These are phyloP conservation scores for Cladosporium sp. DNA, from an alignment of 2,329 filamentous ascomycete genomes.

Conservation along the genomic window DNA sequence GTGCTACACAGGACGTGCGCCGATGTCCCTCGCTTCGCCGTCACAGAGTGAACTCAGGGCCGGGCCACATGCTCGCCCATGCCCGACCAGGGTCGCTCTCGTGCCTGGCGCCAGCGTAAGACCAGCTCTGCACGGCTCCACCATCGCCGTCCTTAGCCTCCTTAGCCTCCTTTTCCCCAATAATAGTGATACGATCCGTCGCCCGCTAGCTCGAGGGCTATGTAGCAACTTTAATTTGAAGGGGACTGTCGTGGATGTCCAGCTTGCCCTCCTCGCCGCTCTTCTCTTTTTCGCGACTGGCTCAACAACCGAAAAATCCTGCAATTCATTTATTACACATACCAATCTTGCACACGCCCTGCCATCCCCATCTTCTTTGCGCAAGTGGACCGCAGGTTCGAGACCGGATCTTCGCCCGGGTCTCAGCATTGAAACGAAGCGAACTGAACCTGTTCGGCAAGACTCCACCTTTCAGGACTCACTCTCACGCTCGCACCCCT, in stretches of 20 bases:
- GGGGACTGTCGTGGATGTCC: no score
- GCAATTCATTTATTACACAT: not conserved
- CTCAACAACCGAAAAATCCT: not conserved
- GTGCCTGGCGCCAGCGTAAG: no score
- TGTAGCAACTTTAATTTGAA: slow-evolving; percentile 12
- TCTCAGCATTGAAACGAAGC: not conserved
- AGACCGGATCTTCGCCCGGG: slow-evolving; percentile 5
- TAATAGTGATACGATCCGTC: not conserved
- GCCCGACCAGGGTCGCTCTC: not conserved
- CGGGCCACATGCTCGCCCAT: not conserved
- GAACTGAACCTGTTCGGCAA: not conserved
- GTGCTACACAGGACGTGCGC: not conserved
- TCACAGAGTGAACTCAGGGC: not conserved
- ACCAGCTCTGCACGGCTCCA: not conserved
- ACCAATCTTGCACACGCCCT: not conserved
- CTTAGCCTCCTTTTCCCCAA: slow-evolving; percentile 4
- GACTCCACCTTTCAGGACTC: not conserved
- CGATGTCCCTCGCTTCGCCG: not conserved
- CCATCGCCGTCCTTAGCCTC: not conserved
- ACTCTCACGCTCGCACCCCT: not conserved
- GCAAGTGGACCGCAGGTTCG: slow-evolving; percentile 4
- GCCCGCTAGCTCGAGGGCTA: slow-evolving; percentile 4
- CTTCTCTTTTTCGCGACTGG: not conserved
- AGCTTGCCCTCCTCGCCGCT: not conserved
- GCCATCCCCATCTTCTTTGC: not conserved